phyloP scores from a whole-genome alignment of 2,329 filamentous ascomycete genomes.

The Rhexocercosporidium sp. region DNA sequence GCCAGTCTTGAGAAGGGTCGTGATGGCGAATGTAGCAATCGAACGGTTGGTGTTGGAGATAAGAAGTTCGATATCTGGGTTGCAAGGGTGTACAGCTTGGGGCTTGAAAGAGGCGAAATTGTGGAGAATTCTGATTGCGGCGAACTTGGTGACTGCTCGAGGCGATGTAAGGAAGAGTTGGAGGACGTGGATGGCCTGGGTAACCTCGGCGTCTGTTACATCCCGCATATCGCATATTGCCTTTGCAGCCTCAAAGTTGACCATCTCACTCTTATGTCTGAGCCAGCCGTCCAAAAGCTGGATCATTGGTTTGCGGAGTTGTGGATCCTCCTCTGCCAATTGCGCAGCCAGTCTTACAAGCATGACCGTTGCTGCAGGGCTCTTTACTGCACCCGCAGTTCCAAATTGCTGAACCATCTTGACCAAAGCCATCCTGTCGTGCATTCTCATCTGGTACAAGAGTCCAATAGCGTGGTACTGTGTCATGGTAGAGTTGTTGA shows the following conservation, averaged over 20 bases:
- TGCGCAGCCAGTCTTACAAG: slow-evolving; percentile 91
- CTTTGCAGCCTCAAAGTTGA: slow-evolving; percentile 99
- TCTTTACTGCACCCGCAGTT: slow-evolving; percentile 89
- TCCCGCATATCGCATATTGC: slow-evolving; percentile 95
- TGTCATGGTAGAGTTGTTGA: slow-evolving; percentile 95
- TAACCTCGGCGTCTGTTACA: slow-evolving; percentile 88
- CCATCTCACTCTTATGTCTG: slow-evolving; percentile 98
- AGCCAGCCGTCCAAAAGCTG: slow-evolving; percentile 95
- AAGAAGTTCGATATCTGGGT: slow-evolving; percentile 94
- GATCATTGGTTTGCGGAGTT: slow-evolving; percentile 94
- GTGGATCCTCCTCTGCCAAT: slow-evolving; percentile 89
- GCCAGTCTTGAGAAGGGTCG: slow-evolving; percentile 95
- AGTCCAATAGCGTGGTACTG: slow-evolving; percentile 99
- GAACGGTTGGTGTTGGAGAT: slow-evolving; percentile 97
- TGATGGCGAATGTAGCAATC: slow-evolving; percentile 98
- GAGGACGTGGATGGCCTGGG: slow-evolving; percentile 90
- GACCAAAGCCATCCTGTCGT: slow-evolving; percentile 96
- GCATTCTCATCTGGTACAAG: slow-evolving; percentile 95
- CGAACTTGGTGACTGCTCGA: slow-evolving; percentile 95
- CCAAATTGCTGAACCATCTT: slow-evolving; percentile 99
- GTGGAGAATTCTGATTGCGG: slow-evolving; percentile 94
- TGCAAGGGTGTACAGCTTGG: slow-evolving; percentile 88
- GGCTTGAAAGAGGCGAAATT: slow-evolving; percentile 97
- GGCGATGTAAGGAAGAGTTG: slow-evolving; percentile 97
- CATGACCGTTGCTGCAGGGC: slow-evolving; percentile 89